phyloP scores from a whole-genome alignment of 257 asterid genomes.

The Nicotiana tabacum region DNA sequence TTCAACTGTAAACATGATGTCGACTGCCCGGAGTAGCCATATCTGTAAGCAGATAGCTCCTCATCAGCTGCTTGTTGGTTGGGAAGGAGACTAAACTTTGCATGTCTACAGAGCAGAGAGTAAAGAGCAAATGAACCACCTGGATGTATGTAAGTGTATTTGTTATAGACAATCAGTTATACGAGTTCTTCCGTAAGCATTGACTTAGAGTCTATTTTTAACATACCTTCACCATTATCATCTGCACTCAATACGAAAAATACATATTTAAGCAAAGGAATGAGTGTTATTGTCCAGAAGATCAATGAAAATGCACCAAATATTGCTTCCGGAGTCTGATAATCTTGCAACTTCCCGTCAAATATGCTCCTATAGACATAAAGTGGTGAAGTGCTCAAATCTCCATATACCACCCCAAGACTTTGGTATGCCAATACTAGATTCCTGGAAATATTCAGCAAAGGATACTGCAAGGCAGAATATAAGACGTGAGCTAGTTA shows the following conservation, averaged over 20 bases:
- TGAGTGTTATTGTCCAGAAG: constrained; percentile 37
- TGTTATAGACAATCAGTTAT: not conserved
- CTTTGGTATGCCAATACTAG: constrained; percentile 35
- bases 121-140: constrained; percentile 47
- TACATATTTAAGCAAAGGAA: constrained; percentile 30
- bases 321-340: constrained; percentile 25
- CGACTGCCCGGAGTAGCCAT: constrained; percentile 22
- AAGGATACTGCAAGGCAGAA: not conserved
- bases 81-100: constrained; percentile 36
- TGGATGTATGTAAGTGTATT: constrained; percentile 7
- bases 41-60: constrained; percentile 27
- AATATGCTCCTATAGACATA: constrained; percentile 32
- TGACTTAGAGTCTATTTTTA: not conserved
- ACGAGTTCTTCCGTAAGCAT: not conserved
- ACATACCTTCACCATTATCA: constrained; percentile 42
- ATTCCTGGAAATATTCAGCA: not conserved
- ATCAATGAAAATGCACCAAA: constrained; percentile 35
- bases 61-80: constrained; percentile 37
- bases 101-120: constrained; percentile 44
- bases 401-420: constrained; percentile 39
- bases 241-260: constrained; percentile 29
- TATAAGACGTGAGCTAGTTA: not conserved
- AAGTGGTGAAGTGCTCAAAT: constrained; percentile 38
- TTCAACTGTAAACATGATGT: constrained; percentile 14
- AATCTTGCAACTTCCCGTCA: constrained; percentile 24